Evolutionary conservation across 768 basidiomycete species (phyloP).

Genomic region (Termitomyces sp.): DNA sequence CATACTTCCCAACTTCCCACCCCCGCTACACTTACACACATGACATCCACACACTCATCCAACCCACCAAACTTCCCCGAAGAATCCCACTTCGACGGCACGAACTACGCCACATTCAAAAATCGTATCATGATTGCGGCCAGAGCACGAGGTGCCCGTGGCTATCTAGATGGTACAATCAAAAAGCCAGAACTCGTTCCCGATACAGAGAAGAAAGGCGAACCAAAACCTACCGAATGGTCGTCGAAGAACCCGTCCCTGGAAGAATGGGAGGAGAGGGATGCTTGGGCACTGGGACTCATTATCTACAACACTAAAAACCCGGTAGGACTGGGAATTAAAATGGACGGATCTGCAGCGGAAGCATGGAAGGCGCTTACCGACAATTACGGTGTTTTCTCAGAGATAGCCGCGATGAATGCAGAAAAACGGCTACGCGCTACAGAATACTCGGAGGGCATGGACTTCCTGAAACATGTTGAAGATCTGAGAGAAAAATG

Average conservation of each 20-base stretch:
- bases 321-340: not conserved
- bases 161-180: not conserved
- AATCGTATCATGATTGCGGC: not conserved
- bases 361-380: too few relatives aligned
- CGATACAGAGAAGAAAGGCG: not conserved
- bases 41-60: not conserved
- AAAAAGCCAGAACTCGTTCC: not conserved
- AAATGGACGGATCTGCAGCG: not conserved
- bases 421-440: not conserved
- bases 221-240: not conserved
- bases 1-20: too few relatives aligned
- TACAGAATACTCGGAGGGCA: not conserved
- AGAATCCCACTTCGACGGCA: not conserved
- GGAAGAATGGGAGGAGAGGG: not conserved
- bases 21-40: too few relatives aligned
- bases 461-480: not conserved
- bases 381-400: not conserved
- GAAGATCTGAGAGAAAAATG: not conserved
- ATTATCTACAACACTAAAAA: not conserved
- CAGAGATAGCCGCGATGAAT: not conserved
- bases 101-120: not conserved
- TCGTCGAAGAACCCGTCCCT: not conserved
- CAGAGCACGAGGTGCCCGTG: not conserved
- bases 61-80: not conserved
- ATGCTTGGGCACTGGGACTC: not conserved